Base-by-base conservation (phyloP, 23 red algal species). In the Agarophyton chilense region DNA sequence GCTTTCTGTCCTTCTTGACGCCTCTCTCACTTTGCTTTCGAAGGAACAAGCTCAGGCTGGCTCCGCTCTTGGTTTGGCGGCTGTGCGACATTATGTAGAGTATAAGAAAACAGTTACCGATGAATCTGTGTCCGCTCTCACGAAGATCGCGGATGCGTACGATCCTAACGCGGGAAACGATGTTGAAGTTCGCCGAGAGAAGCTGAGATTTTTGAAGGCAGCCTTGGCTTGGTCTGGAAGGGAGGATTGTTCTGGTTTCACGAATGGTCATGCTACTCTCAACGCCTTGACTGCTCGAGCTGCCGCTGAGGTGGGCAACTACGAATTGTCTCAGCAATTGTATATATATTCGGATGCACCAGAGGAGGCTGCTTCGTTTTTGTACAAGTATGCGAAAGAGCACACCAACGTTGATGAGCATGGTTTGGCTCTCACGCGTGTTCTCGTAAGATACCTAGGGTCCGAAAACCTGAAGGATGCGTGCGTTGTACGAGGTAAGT, bases 401-500 rank as follows among this genome's bases (percentile, higher is more conserved):
- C 43, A 55, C 46, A 76, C 68, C 10, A 57, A 67, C 42, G 25
- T 31, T 19, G 64, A 47, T 74, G 82, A 87, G 82, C 39, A 87
- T 26, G 65, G 55, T 6, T 41, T 87, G 64, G 61, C 49, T 52
- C 47, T 87, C 1, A 87, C 82, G 33, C 61, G 82, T 7, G 82
- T 63, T 32, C 42, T 87, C 10, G 39, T 87, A 52, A 52, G 62
- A 34, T 87, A 87, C 46, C 43, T 87, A 1, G 65, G 33, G 21
- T 87, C 82, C 32, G 61, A 87, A 33, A 87, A 87, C 53, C 61
- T 87, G 5, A 75, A 73, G 53, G 82, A 87, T 55, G 82, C 82
- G 9, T 33, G 38, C 40, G 49, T 47, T 3, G 41, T 87, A 33
- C 82, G 82, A 1, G 35, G 9, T 5, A 73, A 58, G 52, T 87